phyloP scores from a whole-genome alignment of 305 asterid genomes.

The Rubia balearica region DNA sequence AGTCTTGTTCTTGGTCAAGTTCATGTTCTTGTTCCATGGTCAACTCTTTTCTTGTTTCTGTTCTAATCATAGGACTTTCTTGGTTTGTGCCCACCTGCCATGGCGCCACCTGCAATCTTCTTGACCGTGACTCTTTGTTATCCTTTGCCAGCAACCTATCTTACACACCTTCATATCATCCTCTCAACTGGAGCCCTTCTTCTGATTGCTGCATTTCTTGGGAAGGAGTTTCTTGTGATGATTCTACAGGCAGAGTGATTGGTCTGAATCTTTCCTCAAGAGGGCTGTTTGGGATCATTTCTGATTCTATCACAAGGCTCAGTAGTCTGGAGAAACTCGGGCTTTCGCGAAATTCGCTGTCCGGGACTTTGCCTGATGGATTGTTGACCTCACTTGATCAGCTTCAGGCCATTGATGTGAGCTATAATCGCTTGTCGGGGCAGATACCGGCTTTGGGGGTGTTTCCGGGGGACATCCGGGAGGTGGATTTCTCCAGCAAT shows the following conservation, averaged over 20 bases:
- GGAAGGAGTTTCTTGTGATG: conserved; percentile 76
- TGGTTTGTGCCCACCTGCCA: conserved; percentile 28
- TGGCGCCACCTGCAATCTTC: conserved; percentile 37
- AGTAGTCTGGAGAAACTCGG: conserved; percentile 38
- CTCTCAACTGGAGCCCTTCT: conserved; percentile 50
- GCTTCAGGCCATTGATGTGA: conserved; percentile 45
- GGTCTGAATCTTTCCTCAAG: conserved; percentile 52
- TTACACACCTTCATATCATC: conserved; percentile 32
- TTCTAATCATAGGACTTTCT: conserved; percentile 22
- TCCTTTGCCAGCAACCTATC: conserved; percentile 37
- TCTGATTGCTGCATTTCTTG: conserved; percentile 68
- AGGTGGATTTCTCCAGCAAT: conserved; percentile 62
- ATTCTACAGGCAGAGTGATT: conserved; percentile 34
- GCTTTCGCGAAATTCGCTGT: conserved; percentile 49
- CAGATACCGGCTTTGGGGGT: conserved; percentile 25
- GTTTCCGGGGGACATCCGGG: conserved; percentile 30
- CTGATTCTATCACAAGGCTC: conserved; percentile 43
- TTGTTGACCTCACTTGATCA: conserved; percentile 37
- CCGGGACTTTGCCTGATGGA: conserved; percentile 50
- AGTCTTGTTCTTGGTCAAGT: conserved; percentile 2
- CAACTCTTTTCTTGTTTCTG: conserved; percentile 19
- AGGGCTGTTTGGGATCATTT: conserved; percentile 48
- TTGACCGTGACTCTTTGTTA: conserved; percentile 45
- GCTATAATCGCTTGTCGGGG: conserved; percentile 58
- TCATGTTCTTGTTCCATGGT: conserved; percentile 19